Evolutionary conservation across 2,329 filamentous ascomycete species (phyloP).

Genomic region (Trichoderma aggressivum): DNA sequence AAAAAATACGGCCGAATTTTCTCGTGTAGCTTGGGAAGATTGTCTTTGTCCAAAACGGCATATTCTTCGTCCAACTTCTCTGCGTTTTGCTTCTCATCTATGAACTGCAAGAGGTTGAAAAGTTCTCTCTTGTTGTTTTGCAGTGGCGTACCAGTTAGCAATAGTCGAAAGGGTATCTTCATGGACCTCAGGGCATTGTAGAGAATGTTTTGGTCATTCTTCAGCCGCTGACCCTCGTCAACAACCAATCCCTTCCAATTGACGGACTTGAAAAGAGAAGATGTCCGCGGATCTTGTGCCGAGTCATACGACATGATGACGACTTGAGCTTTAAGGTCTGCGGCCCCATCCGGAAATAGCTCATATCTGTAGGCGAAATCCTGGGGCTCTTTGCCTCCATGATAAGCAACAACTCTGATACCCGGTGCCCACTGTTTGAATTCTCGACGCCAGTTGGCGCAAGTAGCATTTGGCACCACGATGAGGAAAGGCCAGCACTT

Average conservation of each 20-base stretch:
- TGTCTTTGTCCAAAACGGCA: conserved; percentile 74
- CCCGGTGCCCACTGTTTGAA: conserved; percentile 90
- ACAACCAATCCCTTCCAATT: conserved; percentile 87
- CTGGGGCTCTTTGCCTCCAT: conserved; percentile 72
- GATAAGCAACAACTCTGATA: conserved; percentile 87
- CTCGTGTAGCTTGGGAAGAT: conserved; percentile 74
- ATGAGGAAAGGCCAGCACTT: conserved; percentile 89
- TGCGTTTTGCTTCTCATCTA: conserved; percentile 70
- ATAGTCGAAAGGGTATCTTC: conserved; percentile 75
- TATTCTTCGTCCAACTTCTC: conserved; percentile 72
- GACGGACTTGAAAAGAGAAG: conserved; percentile 62
- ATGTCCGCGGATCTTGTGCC: conserved; percentile 68
- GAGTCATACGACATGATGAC: conserved; percentile 96
- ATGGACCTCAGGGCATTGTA: conserved; percentile 72
- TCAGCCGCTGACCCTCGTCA: conserved; percentile 92
- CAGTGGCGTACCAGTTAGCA: conserved; percentile 87
- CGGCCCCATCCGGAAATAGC: conserved; percentile 66
- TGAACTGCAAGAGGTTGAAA: conserved; percentile 94
- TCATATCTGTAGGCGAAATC: conserved; percentile 79
- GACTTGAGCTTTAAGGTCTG: conserved; percentile 78
- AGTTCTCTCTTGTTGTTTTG: conserved; percentile 95
- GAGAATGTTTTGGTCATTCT: conserved; percentile 83
- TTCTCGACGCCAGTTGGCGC: conserved; percentile 95
- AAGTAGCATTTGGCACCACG: conserved; percentile 91
- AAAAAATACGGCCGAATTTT: conserved; percentile 72